These are phyloP conservation scores for Chrysanthemum lavandulifolium DNA, from an alignment of 129 eudicot genomes.

Conservation along the genomic window DNA sequence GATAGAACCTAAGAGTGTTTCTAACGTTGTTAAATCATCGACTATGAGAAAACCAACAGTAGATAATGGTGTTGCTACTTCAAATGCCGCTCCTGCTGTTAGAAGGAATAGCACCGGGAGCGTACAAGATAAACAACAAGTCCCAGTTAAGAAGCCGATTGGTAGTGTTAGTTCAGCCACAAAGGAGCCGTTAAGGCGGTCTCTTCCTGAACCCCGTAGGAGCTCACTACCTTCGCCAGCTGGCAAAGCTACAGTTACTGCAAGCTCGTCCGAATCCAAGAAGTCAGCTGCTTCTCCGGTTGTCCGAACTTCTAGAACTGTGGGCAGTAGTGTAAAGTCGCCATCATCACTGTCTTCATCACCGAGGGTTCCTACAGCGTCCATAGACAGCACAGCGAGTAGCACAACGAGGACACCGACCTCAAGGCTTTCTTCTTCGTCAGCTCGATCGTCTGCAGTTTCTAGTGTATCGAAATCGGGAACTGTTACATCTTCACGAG, in stretches of 20 bases:
- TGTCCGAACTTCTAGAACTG: constrained; percentile 44
- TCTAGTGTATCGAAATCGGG: constrained; percentile 63
- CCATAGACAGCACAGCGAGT: constrained; percentile 68
- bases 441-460: constrained; percentile 54
- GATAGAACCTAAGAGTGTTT: constrained; percentile 44
- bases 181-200: constrained; percentile 61
- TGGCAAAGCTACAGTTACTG: constrained; percentile 37
- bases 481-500: constrained; percentile 50
- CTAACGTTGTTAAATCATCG: too few relatives aligned
- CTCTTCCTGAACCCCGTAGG: constrained; percentile 69
- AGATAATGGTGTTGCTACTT: constrained; percentile 27
- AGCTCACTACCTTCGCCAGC: constrained; percentile 47
- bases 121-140: constrained; percentile 50
- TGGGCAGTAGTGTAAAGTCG: constrained; percentile 29
- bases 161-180: constrained; percentile 38
- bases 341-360: constrained; percentile 56
- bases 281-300: constrained; percentile 58
- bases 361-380: constrained; percentile 50
- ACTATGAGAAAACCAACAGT: constrained; percentile 40
- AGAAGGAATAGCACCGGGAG: constrained; percentile 94
- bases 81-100: constrained; percentile 47
- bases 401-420: constrained; percentile 42
- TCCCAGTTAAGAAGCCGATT: constrained; percentile 38
- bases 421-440: constrained; percentile 53
- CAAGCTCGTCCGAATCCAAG: constrained; percentile 43